Evolutionary conservation across 1,284 basidiomycete genomes (phyloP), one percentile per base, ranked within the genome.

Genomic region (Pseudozyma pruni): DNA sequence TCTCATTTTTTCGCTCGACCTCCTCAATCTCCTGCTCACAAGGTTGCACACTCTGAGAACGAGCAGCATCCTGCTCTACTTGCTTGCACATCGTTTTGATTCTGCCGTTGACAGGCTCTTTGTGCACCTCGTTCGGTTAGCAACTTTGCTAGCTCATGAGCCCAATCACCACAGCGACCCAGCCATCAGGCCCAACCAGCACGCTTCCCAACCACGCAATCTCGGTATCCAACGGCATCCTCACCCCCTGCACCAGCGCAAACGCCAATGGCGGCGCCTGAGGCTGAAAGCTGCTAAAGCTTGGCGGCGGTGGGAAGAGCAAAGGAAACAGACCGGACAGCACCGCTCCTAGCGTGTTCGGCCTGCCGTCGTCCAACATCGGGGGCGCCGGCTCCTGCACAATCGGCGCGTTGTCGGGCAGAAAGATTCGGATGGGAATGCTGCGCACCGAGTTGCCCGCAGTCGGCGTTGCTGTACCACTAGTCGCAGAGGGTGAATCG

Each of bases 161-260:
- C 33, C 62, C 68, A 42, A 71, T 66, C 5, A 71, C 61, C 1
- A 71, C 58, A 6, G 62, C 44, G 14, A 71, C 54, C 94, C 94
- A 98, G 8, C 95, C 95, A 80, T 98, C 95, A 7, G 93, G 92
- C 10, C 93, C 93, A 13, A 90, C 88, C 83, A 97, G 85, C 74
- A 92, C 93, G 11, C 91, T 89, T 13, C 92, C 91, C 13, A 98
- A 83, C 94, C 94, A 98, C 2, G 90, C 92, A 79, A 98, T 86
- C 78, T 97, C 94, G 1, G 92, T 86, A 40, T 96, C 94, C 16
- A 89, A 85, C 0, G 95, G 95, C 3, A 91, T 84, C 2, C 88
- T 83, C n/a, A 98, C 89, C 4, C 95, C 95, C 81, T 97, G 94
- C 16, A 94, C 86, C 44, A 97, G 83, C 0, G 91, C 87, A 77